phyloP scores from a whole-genome alignment of 202 grass and related monocot genomes.

The Sporobolus alterniflorus region DNA sequence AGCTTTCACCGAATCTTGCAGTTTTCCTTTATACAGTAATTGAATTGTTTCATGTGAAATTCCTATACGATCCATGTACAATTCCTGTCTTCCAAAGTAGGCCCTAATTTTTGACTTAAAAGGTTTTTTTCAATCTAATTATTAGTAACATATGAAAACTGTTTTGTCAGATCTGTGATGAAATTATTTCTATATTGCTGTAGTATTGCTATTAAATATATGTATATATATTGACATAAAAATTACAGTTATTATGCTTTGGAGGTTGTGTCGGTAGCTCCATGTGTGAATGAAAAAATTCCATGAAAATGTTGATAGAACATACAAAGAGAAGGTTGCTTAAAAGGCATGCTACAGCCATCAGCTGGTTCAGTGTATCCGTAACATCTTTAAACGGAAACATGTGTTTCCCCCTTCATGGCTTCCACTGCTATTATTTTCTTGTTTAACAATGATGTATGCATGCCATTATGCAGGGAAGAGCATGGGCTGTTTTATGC shows the following conservation, averaged over 20 bases:
- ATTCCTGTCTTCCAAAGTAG: no score
- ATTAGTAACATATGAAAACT: background rate
- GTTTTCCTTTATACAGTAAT: no score
- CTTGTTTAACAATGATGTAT: slow-evolving; percentile 37
- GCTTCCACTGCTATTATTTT: slow-evolving; percentile 13
- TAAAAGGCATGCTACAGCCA: slow-evolving; percentile 3
- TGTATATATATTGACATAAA: background rate
- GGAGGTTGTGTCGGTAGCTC: background rate
- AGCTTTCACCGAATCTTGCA: no score
- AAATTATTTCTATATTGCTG: background rate
- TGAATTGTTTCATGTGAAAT: no score
- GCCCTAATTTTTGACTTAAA: background rate
- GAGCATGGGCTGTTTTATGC: slow-evolving; percentile 93
- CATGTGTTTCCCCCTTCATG: background rate
- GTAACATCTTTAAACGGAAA: background rate
- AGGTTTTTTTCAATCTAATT: background rate
- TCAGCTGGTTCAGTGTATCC: background rate
- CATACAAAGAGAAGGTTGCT: background rate
- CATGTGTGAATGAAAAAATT: background rate
- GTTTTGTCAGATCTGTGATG: background rate
- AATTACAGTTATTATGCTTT: background rate
- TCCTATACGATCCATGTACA: no score
- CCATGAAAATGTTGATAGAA: background rate
- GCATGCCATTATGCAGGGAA: slow-evolving; percentile 55
- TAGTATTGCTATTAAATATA: no score